Evolutionary conservation across 768 basidiomycete species (phyloP), one percentile per base, ranked within the genome.

Genomic region (Tylopilus balloui): DNA sequence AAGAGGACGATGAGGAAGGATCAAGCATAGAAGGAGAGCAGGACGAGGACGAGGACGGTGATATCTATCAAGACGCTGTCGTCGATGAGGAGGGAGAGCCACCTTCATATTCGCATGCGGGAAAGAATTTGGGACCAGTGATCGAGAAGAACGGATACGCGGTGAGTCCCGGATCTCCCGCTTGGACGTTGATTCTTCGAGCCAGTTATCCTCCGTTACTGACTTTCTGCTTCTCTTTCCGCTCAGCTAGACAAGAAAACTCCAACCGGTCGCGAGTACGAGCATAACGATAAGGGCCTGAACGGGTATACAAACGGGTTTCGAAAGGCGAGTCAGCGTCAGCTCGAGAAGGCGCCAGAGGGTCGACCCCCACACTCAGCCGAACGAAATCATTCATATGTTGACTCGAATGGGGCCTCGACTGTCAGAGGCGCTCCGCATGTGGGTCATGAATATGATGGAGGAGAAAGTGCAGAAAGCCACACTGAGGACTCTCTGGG

Each of bases 331-430:
- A 84, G 79, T 59, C 73, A 76, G 57, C 78, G 87, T 39, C 82
- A 79, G 60, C 76, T 80, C 67, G 88, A 86, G 63, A 87, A 88
- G 68, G 83, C 86, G 10, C 83, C 86, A 0, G 84, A 83, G 59
- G 79, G 78, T 6, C 73, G 74, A 17, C 36, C 53, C 10, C 75
- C 73, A 11, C 75, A 69, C 49, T 29, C 46, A 7, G 19, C 15
- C 32, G 48, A 41, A 23, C 45, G 20, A 4, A 21, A 19, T 34
- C 48, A 25, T 24, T 43, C 46, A 4, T 45, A 53, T 25, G 17
- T 36, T 12, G 17, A 19, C 15, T 50, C 50, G 40, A 61, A 57
- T 39, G 49, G 50, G 8, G 25, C 4, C 19, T 42, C 53, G 36
- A 56, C 58, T 20, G 23, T 24, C 17, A 51, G 42, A 42, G 55